These are phyloP conservation scores for Graphium sp. DNA, from an alignment of 2,329 filamentous ascomycete genomes.

Conservation along the genomic window DNA sequence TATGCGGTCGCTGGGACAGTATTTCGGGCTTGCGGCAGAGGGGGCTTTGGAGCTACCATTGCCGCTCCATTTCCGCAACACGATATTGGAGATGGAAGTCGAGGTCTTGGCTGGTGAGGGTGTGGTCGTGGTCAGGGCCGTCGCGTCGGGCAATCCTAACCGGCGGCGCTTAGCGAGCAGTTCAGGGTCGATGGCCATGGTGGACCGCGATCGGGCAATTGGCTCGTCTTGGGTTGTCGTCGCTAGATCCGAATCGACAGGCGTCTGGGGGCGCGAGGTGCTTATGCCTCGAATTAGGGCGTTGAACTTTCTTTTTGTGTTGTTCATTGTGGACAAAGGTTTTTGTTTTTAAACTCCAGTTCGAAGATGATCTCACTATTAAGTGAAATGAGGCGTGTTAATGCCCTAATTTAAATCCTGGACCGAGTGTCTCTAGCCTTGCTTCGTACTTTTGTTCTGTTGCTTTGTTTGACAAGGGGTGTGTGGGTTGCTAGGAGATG, in stretches of 20 bases:
- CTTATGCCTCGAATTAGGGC: constrained; percentile 52
- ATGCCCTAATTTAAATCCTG: too few species aligned
- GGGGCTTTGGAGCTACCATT: constrained; percentile 9
- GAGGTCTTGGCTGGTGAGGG: constrained; percentile 7
- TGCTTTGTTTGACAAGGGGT: too few species aligned
- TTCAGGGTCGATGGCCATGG: constrained; percentile 7
- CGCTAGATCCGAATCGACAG: constrained; percentile 15
- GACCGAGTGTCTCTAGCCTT: too few species aligned
- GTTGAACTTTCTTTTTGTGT: constrained; percentile 75
- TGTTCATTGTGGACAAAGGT: constrained; percentile 56
- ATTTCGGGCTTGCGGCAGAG: constrained; percentile 41
- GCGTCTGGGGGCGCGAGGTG: too few species aligned
- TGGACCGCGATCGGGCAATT: too few species aligned
- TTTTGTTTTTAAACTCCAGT: too few species aligned
- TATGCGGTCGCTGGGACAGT: constrained; percentile 71
- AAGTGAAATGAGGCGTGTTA: too few species aligned
- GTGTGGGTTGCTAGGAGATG: too few species aligned
- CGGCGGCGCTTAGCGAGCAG: constrained; percentile 28
- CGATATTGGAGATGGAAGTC: constrained; percentile 19
- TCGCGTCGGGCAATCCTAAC: constrained; percentile 23
- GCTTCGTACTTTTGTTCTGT: too few species aligned
- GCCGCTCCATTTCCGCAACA: constrained; percentile 21
- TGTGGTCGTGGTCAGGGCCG: constrained; percentile 18
- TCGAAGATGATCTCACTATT: too few species aligned
- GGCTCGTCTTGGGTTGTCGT: constrained; percentile 4